phyloP scores from a whole-genome alignment of 2,329 filamentous ascomycete species.

The Aspergillus hiratsukae region DNA sequence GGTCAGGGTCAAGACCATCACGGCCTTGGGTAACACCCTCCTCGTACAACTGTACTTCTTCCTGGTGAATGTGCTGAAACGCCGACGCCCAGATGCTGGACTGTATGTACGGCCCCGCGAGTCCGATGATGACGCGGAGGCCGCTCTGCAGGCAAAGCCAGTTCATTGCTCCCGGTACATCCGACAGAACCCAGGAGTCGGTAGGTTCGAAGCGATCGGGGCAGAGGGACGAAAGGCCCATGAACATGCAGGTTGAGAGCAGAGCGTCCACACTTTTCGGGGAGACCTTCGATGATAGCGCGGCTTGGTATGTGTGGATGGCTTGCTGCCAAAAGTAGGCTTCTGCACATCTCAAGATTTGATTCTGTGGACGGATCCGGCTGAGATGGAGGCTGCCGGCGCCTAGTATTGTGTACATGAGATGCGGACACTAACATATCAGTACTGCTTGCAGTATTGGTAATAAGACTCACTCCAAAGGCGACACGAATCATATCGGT shows the following conservation, averaged over 20 bases:
- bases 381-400: conserved; percentile 25
- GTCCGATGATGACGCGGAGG: conserved; percentile 17
- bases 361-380: conserved; percentile 15
- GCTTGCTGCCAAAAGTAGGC: conserved; percentile 28
- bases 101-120: conserved; percentile 11
- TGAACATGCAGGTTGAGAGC: conserved; percentile 29
- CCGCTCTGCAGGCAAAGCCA: conserved; percentile 30
- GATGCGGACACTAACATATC: conserved; percentile 17
- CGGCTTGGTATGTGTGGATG: conserved; percentile 22
- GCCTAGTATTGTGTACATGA: conserved; percentile 30
- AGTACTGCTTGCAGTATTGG: neutral
- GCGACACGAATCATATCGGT: conserved; percentile 23
- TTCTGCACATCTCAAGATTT: conserved; percentile 18
- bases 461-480: conserved; percentile 6
- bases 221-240: conserved; percentile 23
- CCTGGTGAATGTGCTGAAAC: conserved; percentile 15
- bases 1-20: conserved; percentile 18
- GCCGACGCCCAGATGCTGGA: conserved; percentile 23
- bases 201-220: conserved; percentile 17
- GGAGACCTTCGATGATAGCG: conserved; percentile 14
- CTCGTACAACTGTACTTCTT: conserved; percentile 14
- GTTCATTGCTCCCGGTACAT: conserved; percentile 20
- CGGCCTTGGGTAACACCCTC: conserved; percentile 14
- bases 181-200: conserved; percentile 29
- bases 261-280: conserved; percentile 22